Conservation (phyloP, 139 green algal species). For the Tetradesmus obliquus region DNA sequence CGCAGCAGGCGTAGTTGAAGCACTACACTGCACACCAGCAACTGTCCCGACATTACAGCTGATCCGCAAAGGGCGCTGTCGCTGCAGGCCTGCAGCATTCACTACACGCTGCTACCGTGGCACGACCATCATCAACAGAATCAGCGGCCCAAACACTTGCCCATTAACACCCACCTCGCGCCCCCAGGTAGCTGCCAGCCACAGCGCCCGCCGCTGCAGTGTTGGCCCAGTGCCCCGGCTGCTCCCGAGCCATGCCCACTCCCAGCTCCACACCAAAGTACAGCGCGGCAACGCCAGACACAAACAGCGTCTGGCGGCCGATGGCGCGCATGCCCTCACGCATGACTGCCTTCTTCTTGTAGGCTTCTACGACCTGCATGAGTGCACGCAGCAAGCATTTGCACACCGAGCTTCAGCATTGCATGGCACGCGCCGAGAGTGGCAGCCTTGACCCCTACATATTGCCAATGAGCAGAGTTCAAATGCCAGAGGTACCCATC, state of each 20-base stretch:
- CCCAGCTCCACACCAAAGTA: constrained; percentile 48
- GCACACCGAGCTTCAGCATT: background rate
- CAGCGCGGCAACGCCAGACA: constrained; percentile 13
- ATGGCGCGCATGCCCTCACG: constrained; percentile 12
- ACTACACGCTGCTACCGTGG: background rate
- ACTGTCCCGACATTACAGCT: background rate
- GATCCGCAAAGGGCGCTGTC: too few relatives aligned
- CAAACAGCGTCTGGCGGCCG: constrained; percentile 37
- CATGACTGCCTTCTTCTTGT: constrained; percentile 15
- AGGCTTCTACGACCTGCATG: background rate
- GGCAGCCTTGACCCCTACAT: too few relatives aligned
- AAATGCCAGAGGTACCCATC: too few relatives aligned
- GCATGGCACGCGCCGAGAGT: too few relatives aligned
- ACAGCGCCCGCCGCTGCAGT: constrained; percentile 29
- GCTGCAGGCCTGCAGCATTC: too few relatives aligned
- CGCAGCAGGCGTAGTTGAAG: too few relatives aligned
- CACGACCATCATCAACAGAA: background rate
- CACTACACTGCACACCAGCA: background rate
- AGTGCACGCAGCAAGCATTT: background rate
- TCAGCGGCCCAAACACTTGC: too few relatives aligned
- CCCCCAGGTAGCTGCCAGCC: constrained; percentile 29
- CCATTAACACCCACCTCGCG: constrained; percentile 12
- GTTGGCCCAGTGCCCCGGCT: constrained; percentile 29
- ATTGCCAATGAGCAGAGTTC: too few relatives aligned
- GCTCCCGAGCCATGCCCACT: background rate